These are phyloP conservation scores for Colletotrichum sp. DNA, from an alignment of 2,329 filamentous ascomycete species.

Conservation along the genomic window DNA sequence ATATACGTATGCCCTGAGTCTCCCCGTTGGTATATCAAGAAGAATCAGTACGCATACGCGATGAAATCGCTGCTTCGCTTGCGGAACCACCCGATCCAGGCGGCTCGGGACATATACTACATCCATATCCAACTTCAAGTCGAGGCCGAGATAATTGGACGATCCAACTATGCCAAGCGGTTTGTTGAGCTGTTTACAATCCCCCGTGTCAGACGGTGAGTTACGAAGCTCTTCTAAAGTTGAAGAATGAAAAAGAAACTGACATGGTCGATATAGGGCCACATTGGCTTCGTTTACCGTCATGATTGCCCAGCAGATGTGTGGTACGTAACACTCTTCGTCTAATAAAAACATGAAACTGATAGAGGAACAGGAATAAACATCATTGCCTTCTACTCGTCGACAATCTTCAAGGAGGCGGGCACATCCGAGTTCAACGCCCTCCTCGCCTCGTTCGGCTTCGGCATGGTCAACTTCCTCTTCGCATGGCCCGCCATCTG, in stretches of 20 bases:
- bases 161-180: conserved; percentile 49
- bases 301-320: conserved; percentile 71
- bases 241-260: background rate
- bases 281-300: conserved; percentile 71
- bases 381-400: conserved; percentile 55
- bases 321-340: conserved; percentile 39
- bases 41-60: conserved; percentile 57
- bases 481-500: conserved; percentile 70
- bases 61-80: conserved; percentile 61
- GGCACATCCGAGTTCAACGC: conserved; percentile 28
- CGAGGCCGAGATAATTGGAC: conserved; percentile 30
- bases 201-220: conserved; percentile 51
- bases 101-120: conserved; percentile 67
- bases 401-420: conserved; percentile 49
- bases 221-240: background rate
- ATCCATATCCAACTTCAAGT: conserved; percentile 48
- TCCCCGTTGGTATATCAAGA: conserved; percentile 71
- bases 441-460: conserved; percentile 62
- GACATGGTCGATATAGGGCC: conserved; percentile 42
- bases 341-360: background rate
- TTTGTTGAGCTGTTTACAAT: conserved; percentile 63
- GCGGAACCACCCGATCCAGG: conserved; percentile 63
- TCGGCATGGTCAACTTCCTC: conserved; percentile 61
- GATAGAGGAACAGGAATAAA: conserved; percentile 35
- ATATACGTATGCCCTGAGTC: conserved; percentile 70